Evolutionary conservation across 1,284 basidiomycete genomes (phyloP), one percentile per base, ranked within the genome.

Genomic region (Cryptococcus floricola): DNA sequence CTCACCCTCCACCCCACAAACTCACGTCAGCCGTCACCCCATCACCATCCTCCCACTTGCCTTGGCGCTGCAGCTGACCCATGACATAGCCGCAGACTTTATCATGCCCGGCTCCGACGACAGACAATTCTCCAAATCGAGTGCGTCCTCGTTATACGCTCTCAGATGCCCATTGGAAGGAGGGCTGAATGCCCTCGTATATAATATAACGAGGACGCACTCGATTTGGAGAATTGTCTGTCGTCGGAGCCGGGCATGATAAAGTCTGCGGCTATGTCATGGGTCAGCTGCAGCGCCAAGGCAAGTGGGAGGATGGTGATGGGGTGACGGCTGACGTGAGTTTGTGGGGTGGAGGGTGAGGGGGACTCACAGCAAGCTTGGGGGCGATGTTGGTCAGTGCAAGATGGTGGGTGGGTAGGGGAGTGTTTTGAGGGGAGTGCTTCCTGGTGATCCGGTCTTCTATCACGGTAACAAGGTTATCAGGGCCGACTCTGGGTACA

Each of bases 401-500:
- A 46, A 1, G 13, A 23, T 14, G 8, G 14, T 16, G 44, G 5
- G 44, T 28, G 44, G 6, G 8, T 0, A 46, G 18, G 25, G 14
- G 44, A 9, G 2, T 19, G 19, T 19, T 19, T 19, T 19, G 7
- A 2, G 13, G 5, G 16, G 19, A 8, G 68, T 77, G 14, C 69
- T 81, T 5, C 56, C 54, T 2, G 58, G 75, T 3, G 77, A 76
- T 1, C 55, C 53, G 12, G 65, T 78, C 31, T 47, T 54, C 7
- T 79, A 79, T 64, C 62, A 56, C 16, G 55, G 54, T 7, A 54
- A 53, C 48, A 70, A 72, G 54, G 59, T 71, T 13, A 46, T 68
- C 14, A 54, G 63, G 56, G 64, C 67, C 39, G 52, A 56, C 48
- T 62, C 62, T 39, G 66, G 66, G 64, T 59, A 25, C 39, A 61